Percentiles rank a stretch among this genome's conserved stretches.
phyloP scores from a whole-genome alignment of 23 red algal species.

The Pyropia haitanensis region DNA sequence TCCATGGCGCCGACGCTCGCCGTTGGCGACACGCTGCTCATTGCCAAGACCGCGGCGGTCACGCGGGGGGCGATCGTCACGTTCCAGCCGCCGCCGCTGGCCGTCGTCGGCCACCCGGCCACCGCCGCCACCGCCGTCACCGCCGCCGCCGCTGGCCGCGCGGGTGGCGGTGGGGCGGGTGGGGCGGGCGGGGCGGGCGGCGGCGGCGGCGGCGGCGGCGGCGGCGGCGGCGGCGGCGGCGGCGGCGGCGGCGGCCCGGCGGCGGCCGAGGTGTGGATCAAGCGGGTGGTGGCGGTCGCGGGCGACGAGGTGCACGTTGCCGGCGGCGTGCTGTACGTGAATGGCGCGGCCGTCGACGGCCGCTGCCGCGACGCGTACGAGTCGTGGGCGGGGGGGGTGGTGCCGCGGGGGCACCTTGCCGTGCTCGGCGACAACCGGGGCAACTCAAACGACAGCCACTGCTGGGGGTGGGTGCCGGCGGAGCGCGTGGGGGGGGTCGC shows the following conservation, averaged over 20 bases:
- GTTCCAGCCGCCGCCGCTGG: slow-evolving; percentile 57
- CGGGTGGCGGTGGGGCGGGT: too few relatives aligned
- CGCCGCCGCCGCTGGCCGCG: too few relatives aligned
- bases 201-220: too few relatives aligned
- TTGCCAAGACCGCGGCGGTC: slow-evolving; percentile 64
- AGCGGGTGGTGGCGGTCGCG: slow-evolving; percentile 73
- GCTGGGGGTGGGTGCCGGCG: slow-evolving; percentile 89
- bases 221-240: too few relatives aligned
- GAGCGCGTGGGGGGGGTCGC: slow-evolving; percentile 85
- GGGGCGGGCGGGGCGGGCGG: too few relatives aligned
- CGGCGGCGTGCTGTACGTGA: slow-evolving; percentile 56
- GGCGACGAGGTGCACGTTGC: slow-evolving; percentile 73
- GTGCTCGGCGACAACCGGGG: slow-evolving; percentile 96
- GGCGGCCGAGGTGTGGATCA: slow-evolving; percentile 82
- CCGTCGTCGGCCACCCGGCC: slow-evolving; percentile 20
- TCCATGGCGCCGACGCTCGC: slow-evolving; percentile 96
- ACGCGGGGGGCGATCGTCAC: slow-evolving; percentile 87
- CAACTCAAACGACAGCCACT: slow-evolving; percentile 87
- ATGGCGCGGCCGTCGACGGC: slow-evolving; percentile 38
- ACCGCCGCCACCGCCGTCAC: too few relatives aligned
- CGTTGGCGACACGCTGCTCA: slow-evolving; percentile 85
- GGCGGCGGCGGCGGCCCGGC: slow-evolving; percentile 15
- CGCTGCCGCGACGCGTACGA: slow-evolving; percentile 29
- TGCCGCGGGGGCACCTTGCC: slow-evolving; percentile 70
- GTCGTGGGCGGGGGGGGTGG: slow-evolving; percentile 71